These are phyloP conservation scores for Piper longum DNA, from an alignment of 164 flowering plant genomes.

Conservation along the genomic window DNA sequence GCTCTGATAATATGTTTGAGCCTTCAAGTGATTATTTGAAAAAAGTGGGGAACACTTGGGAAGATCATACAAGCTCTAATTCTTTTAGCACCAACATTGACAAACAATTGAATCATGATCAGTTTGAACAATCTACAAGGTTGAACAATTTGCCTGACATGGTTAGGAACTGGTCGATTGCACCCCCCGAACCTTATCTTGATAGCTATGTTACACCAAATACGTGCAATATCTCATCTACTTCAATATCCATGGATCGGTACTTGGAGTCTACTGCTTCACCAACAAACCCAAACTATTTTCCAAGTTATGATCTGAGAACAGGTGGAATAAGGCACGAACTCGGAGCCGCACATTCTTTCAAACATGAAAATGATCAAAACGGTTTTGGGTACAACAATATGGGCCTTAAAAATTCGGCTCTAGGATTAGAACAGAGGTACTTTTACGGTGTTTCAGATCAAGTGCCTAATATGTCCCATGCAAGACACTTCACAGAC, in stretches of 20 bases:
- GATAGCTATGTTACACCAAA: conserved; percentile 12
- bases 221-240: conserved; percentile 13
- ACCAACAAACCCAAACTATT: conserved; percentile 4
- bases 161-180: conserved; percentile 44
- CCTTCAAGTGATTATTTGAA: conserved; percentile 42
- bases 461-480: conserved; percentile 9
- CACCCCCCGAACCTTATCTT: conserved; percentile 34
- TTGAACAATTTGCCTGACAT: conserved; percentile 24
- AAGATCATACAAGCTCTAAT: conserved; percentile 16
- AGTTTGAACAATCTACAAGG: conserved; percentile 17
- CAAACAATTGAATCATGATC: conserved; percentile 10
- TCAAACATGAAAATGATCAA: neutral
- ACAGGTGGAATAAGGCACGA: conserved; percentile 8
- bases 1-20: conserved; percentile 20
- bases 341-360: neutral
- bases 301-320: conserved; percentile 22
- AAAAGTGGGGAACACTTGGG: conserved; percentile 37
- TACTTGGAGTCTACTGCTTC: neutral
- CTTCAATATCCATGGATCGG: conserved; percentile 9
- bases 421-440: neutral
- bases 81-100: conserved; percentile 16
- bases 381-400: neutral
- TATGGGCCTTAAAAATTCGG: neutral
- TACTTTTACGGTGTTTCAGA: neutral
- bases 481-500: conserved; percentile 25